Conservation (phyloP, 106 monocot species). For the Chionographis japonica region DNA sequence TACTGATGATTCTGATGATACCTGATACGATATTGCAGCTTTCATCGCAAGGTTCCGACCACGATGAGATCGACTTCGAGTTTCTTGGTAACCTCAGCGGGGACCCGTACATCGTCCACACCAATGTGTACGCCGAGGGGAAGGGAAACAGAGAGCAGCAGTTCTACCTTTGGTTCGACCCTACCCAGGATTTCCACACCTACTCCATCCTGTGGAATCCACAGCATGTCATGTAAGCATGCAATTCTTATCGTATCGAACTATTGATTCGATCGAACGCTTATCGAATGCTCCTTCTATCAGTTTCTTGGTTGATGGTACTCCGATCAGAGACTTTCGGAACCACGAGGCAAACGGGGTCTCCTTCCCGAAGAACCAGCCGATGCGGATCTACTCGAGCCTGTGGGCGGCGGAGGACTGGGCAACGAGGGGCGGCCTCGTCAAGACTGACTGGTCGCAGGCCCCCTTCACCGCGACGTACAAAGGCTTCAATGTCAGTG, state of each 20-base stretch:
- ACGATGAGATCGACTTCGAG: conserved; percentile 21
- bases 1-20: too few species aligned
- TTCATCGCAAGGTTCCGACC: conserved; percentile 7
- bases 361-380: conserved; percentile 10
- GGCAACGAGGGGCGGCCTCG: conserved; percentile 14
- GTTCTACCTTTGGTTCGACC: conserved; percentile 17
- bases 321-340: conserved; percentile 14
- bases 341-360: conserved; percentile 3
- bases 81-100: conserved; percentile 14
- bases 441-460: conserved; percentile 13
- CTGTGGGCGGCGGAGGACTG: conserved; percentile 20
- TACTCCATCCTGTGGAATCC: conserved; percentile 16
- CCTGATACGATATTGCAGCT: not conserved
- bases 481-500: not conserved
- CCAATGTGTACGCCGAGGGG: conserved; percentile 12
- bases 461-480: conserved; percentile 17
- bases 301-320: conserved; percentile 12
- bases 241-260: too few species aligned
- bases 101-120: conserved; percentile 14
- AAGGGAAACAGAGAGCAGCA: conserved; percentile 21
- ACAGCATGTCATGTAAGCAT: conserved; percentile 12
- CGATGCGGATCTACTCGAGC: conserved; percentile 17
- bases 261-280: too few species aligned
- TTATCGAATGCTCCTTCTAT: too few species aligned
- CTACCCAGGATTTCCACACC: conserved; percentile 8